Percentiles rank a stretch among this genome's conserved stretches.
phyloP scores from a whole-genome alignment of 2,329 filamentous ascomycete species.

The Talaromyces islandicus region DNA sequence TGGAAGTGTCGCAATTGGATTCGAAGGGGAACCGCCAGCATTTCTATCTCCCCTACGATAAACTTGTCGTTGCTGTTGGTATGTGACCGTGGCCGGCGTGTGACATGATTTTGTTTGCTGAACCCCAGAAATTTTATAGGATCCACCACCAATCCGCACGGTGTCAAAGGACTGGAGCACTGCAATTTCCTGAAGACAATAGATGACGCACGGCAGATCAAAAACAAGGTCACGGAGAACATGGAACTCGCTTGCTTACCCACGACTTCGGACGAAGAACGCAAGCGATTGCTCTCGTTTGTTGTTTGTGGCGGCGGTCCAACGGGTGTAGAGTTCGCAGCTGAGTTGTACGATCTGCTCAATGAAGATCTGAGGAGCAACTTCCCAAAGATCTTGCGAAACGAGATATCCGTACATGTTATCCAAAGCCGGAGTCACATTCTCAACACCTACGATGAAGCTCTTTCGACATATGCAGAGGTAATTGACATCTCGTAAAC shows the following conservation, averaged over 20 bases:
- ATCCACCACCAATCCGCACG: conserved; percentile 88
- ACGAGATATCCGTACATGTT: conserved; percentile 95
- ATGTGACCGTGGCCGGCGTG: conserved; percentile 18
- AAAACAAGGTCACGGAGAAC: conserved; percentile 82
- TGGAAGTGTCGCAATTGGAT: conserved; percentile 75
- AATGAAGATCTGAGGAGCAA: conserved; percentile 84
- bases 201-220: conserved; percentile 80
- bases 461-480: conserved; percentile 86
- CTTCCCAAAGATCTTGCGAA: conserved; percentile 86
- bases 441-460: conserved; percentile 95
- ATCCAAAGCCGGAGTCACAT: conserved; percentile 95
- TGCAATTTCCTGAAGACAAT: conserved; percentile 96
- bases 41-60: conserved; percentile 97
- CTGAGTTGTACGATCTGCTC: conserved; percentile 89
- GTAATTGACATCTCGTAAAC: conserved; percentile 21
- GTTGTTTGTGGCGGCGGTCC: conserved; percentile 94
- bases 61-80: conserved; percentile 84
- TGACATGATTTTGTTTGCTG: not conserved
- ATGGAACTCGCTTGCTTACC: conserved; percentile 89
- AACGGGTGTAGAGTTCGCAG: conserved; percentile 95
- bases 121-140: conserved; percentile 35
- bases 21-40: conserved; percentile 63
- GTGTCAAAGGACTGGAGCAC: conserved; percentile 88
- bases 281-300: conserved; percentile 81
- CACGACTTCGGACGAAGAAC: conserved; percentile 82